phyloP scores from a whole-genome alignment of 805 yeast genomes.

The Myxozyma geophila region DNA sequence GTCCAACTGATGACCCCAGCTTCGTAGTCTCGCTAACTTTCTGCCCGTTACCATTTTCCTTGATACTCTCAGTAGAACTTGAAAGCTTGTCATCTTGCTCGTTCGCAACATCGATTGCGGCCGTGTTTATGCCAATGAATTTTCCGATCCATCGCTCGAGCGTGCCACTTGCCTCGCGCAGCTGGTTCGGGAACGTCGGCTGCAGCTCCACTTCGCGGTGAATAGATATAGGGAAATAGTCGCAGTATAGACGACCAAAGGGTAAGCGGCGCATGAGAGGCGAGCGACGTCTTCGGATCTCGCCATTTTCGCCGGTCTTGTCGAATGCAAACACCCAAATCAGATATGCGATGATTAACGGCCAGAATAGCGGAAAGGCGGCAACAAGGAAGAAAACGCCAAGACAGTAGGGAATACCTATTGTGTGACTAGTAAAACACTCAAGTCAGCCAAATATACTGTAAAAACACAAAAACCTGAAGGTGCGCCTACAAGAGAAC shows the following conservation, averaged over 20 bases:
- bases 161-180: slow-evolving; percentile 23
- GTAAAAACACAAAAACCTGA: background rate
- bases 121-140: slow-evolving; percentile 22
- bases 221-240: slow-evolving; percentile 78
- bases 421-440: slow-evolving; percentile 19
- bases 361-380: slow-evolving; percentile 70
- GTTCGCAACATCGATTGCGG: slow-evolving; percentile 11
- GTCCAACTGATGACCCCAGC: slow-evolving; percentile 17
- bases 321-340: slow-evolving; percentile 56
- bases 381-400: slow-evolving; percentile 57
- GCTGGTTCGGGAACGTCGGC: slow-evolving; percentile 61
- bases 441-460: background rate
- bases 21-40: background rate
- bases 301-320: slow-evolving; percentile 77
- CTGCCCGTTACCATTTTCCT: background rate
- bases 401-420: slow-evolving; percentile 32
- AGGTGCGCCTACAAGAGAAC: slow-evolving; percentile 57
- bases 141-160: slow-evolving; percentile 26
- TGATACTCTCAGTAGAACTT: background rate
- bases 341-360: slow-evolving; percentile 65
- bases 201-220: slow-evolving; percentile 69
- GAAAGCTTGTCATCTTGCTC: background rate
- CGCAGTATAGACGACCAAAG: slow-evolving; percentile 73
- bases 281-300: slow-evolving; percentile 61
- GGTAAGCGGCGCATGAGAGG: slow-evolving; percentile 58